Conservation (phyloP, 352 stramenopile genomes). For the Phytophthora hibernalis region DNA sequence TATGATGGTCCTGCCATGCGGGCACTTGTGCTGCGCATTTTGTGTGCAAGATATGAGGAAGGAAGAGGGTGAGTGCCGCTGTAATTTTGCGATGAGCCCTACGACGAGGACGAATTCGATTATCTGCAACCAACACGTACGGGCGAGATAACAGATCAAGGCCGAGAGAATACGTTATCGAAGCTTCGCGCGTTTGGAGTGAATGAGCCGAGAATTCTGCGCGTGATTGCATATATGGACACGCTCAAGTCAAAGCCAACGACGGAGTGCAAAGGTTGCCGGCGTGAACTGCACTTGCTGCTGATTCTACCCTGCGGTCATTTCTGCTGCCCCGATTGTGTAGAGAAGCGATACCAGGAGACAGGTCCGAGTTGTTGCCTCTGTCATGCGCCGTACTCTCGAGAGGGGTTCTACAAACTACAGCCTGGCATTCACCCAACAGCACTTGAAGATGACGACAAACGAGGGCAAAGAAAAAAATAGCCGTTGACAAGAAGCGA, state of each 20-base stretch:
- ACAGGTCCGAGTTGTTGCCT: conserved; percentile 50
- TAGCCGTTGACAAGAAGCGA: conserved; percentile 3
- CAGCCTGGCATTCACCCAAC: conserved; percentile 60
- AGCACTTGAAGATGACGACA: conserved; percentile 6
- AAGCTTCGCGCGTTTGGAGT: conserved; percentile 42
- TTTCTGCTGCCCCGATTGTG: conserved; percentile 92
- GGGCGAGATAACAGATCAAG: conserved; percentile 20
- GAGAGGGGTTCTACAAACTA: conserved; percentile 84
- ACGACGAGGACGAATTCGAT: conserved; percentile 29
- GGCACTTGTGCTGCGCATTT: conserved; percentile 90
- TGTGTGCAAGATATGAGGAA: conserved; percentile 74
- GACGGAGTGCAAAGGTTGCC: conserved; percentile 78
- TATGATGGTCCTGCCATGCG: conserved; percentile 92
- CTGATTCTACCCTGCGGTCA: conserved; percentile 92
- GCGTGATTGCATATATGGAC: conserved; percentile 53
- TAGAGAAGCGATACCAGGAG: conserved; percentile 62
- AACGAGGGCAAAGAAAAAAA: conserved; percentile 12
- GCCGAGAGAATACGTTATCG: conserved; percentile 56
- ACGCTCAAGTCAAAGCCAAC: conserved; percentile 37
- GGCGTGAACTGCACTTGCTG: conserved; percentile 75
- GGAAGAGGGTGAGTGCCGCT: conserved; percentile 9
- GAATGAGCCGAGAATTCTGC: conserved; percentile 23
- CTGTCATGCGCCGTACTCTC: conserved; percentile 60
- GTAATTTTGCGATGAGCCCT: conserved; percentile 17
- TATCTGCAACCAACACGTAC: conserved; percentile 30